Percentiles rank a stretch among this genome's conserved stretches.
These are phyloP conservation scores for Syzygium jambos DNA, from an alignment of 345 rosid genomes.

Conservation along the genomic window DNA sequence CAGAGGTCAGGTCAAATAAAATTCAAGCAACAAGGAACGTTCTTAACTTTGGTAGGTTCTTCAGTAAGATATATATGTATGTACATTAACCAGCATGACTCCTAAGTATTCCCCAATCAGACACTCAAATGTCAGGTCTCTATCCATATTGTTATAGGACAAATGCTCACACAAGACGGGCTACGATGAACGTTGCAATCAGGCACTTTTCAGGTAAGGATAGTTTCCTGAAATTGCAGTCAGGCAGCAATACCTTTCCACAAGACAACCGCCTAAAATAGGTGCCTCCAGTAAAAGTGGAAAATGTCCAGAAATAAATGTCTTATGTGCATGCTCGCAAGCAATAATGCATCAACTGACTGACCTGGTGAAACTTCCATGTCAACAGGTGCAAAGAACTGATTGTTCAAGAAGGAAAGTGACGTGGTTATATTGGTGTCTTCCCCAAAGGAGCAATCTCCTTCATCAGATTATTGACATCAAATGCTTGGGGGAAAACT, in stretches of 20 bases:
- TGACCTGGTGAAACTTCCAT: constrained; percentile 66
- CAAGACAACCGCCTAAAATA: background rate
- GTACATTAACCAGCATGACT: background rate
- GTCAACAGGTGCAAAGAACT: constrained; percentile 48
- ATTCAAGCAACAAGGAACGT: background rate
- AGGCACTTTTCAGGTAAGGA: background rate
- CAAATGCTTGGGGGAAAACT: constrained; percentile 58
- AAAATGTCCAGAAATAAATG: background rate
- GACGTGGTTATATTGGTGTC: constrained; percentile 37
- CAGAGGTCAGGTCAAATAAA: background rate
- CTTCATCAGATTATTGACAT: constrained; percentile 64
- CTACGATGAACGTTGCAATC: background rate
- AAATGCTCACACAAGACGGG: background rate
- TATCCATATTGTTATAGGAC: background rate
- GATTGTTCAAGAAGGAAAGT: constrained; percentile 42
- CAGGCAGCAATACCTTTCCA: background rate
- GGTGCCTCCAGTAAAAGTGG: background rate
- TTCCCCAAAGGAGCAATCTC: constrained; percentile 40
- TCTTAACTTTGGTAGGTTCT: background rate
- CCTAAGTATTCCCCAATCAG: background rate
- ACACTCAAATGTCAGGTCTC: background rate
- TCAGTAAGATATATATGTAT: background rate
- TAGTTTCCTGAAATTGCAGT: background rate
- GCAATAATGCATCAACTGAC: constrained; percentile 6
- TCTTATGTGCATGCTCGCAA: background rate